Evolutionary conservation across 208 protist genomes (phyloP).

Genomic region (Crithidia sp.): DNA sequence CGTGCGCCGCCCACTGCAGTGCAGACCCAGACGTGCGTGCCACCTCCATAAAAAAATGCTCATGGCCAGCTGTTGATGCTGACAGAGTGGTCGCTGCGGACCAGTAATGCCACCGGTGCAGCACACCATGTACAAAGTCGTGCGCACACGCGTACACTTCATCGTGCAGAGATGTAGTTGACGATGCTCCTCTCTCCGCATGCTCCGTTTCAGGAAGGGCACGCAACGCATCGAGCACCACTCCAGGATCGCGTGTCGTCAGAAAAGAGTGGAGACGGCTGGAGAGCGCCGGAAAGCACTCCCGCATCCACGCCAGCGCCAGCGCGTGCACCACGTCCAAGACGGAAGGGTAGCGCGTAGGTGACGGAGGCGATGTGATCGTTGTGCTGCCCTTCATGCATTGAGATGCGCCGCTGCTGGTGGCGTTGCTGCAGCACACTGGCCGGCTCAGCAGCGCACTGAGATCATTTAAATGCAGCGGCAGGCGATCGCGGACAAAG

Average conservation of each 20-base stretch:
- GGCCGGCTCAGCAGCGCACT: slow-evolving; percentile 20
- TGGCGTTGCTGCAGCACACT: neutral
- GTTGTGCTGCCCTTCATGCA: neutral
- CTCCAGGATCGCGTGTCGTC: slow-evolving; percentile 12
- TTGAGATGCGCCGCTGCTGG: too few species aligned
- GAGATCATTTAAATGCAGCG: slow-evolving; percentile 15
- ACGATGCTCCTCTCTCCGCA: neutral
- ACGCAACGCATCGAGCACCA: slow-evolving; percentile 19
- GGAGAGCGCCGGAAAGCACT: slow-evolving; percentile 23
- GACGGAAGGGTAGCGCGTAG: slow-evolving; percentile 31
- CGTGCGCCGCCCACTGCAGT: slow-evolving; percentile 22
- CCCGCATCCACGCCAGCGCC: slow-evolving; percentile 27
- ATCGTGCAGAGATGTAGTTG: neutral
- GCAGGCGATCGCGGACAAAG: slow-evolving; percentile 27
- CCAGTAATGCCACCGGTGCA: slow-evolving; percentile 31
- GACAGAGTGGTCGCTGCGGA: neutral
- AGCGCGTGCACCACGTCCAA: slow-evolving; percentile 39
- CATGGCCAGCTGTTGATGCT: neutral
- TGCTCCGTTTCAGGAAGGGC: neutral
- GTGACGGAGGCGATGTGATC: neutral
- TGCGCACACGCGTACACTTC: slow-evolving; percentile 11
- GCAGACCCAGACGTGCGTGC: neutral
- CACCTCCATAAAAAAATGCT: neutral
- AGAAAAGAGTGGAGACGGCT: slow-evolving; percentile 27
- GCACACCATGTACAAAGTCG: slow-evolving; percentile 20